Evolutionary conservation across 2,329 filamentous ascomycete species (phyloP), one percentile per base, ranked within the genome.

Genomic region (Colletotrichum siamense): DNA sequence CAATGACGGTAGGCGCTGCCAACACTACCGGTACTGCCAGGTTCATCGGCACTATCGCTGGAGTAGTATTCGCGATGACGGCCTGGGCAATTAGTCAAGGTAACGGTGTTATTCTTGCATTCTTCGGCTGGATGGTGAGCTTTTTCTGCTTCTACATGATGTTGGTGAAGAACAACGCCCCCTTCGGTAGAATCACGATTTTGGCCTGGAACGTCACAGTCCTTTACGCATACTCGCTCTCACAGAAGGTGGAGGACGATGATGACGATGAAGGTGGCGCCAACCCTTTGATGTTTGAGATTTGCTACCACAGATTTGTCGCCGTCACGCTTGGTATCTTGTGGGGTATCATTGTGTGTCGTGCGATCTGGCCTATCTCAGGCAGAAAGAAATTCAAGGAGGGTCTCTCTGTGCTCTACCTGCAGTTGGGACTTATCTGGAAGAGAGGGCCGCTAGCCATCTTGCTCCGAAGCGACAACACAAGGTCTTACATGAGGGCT

Each of bases 341-440:
- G 18, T 99, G 96, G 96, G 97, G 96, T 44, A 92, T 99, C 76
- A 91, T 99, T 68, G 91, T 99, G 77, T 98, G 96, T 66, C 92
- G 96, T 75, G 82, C 98, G 66, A 93, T 99, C 78, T 99, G 96
- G 95, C 97, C 97, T 10, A 98, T 98, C 77, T 97, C 95, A 36
- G 97, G 96, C 3, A 91, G 97, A 59, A 90, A 91, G 78, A 98
- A 98, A 85, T 93, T 99, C 80, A 95, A 97, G 81, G 94, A 98
- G 81, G 96, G 96, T 3, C 89, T 98, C 13, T 95, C 95, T 32
- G 89, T 98, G n/a, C 88, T 99, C 15, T 99, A 97, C 91, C 89
- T 99, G 8, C 95, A 98, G 75, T 96, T 99, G 92, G 95, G 96
- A 18, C 90, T 99, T 39, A 96, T 99, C 79, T 99, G 97, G 97